Base-by-base conservation (phyloP, 768 basidiomycete species). In the Heimioporus sp. region DNA sequence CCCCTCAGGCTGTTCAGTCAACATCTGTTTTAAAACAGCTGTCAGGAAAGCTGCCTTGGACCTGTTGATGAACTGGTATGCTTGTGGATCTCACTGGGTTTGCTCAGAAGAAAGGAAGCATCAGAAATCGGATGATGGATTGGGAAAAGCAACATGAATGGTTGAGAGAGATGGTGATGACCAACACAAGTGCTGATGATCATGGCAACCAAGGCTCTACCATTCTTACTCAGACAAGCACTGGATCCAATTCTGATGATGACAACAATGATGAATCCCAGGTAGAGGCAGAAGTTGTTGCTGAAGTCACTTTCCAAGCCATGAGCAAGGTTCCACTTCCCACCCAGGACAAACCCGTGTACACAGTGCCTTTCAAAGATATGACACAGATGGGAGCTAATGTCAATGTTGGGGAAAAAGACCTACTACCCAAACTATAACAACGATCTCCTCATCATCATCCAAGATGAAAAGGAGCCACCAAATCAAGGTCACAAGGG, bases 81-180 rank as follows among this genome's bases (percentile, higher is more conserved):
- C 62, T 80, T 10, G 68, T 61, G 10, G 76, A 80, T 48, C 57
- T 78, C 24, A 78, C 75, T 6, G 67, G 68, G 7, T 60, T 72
- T 17, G 60, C 66, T 52, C 65, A 62, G 43, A 70, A 71, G 24
- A 69, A 40, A 42, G 69, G 65, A 21, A 71, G 71, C 16, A 75
- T 76, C 16, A 78, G 76, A 51, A 80, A 87, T 52, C 75, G 88
- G 11, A 83, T 90, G 57, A 75, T 75, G 57, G 87, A 89, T 58
- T 90, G 88, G 87, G 87, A 90, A 63, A 73, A 82, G 38, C 86
- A 89, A 66, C 77, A 80, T 34, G 77, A 83, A 67, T 72, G 86
- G 53, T 67, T 89, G 62, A 76, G 87, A 58, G 86, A 88, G 74
- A 83, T 87, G 76, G 78, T 77, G 53, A 73, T 86, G 61, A 76